Evolutionary conservation across 176 grass and related monocot species (phyloP), one percentile per base, ranked within the genome.

Genomic region (Avena insularis): DNA sequence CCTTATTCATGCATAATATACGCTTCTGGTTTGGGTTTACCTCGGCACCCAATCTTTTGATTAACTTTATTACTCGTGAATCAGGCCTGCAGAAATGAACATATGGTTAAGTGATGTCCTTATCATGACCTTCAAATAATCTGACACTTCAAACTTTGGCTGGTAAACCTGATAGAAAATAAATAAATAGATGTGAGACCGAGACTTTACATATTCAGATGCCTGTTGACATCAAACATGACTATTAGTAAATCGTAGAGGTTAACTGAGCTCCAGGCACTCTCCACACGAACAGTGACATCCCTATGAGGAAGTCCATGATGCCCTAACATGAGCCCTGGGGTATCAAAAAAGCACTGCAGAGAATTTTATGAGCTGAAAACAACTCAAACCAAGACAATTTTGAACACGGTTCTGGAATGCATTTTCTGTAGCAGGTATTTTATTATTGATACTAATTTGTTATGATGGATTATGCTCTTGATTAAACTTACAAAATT

Each of bases 311-410:
- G 96, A 63, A 96, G 85, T 86, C 92, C 96, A 89, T 96, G 88
- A 86, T 96, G 92, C 76, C 92, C 96, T 72, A 98, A 85, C 90
- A 95, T 91, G 75, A 96, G 89, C 20, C 96, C 96, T 87, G 96
- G 96, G 50, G 93, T 98, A 64, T 98, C 96, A 94, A 98, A 98
- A 31, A 98, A 98, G 75, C 93, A 98, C 96, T 98, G 90, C 51
- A 81, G 55, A 79, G 15, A 83, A 83, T 70, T 86, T 74, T 86
- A 47, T 83, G 51, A 88, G 79, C 81, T 86, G 83, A 64, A 82
- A 73, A 71, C 33, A 89, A 76, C 46, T 62, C 59, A 85, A 66
- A 60, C 9, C 17, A 40, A 91, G 20, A 70, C 8, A 61, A 11
- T 6, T 43, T 60, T 68, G 50, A 47, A 91, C 8, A 73, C 2